These are phyloP conservation scores for Macrolepiota dolichaula DNA, from an alignment of 768 basidiomycete genomes.

Conservation along the genomic window DNA sequence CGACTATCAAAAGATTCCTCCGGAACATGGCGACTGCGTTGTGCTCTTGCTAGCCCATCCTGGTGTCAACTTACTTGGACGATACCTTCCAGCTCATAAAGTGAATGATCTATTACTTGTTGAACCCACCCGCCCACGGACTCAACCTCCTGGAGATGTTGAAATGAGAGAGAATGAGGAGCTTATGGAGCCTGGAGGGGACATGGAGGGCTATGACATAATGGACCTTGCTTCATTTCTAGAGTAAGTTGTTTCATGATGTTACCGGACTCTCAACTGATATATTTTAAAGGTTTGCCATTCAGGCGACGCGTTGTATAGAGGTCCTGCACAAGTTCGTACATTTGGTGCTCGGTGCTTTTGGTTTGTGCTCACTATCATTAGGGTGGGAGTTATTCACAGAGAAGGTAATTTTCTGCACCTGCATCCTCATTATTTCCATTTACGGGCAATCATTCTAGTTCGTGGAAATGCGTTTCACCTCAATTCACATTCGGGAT, in stretches of 20 bases:
- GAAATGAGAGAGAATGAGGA: conserved; percentile 44
- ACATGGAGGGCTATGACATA: conserved; percentile 59
- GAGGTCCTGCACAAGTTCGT: conserved; percentile 60
- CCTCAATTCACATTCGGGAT: conserved; percentile 64
- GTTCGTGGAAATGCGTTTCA: conserved; percentile 78
- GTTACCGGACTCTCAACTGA: neutral
- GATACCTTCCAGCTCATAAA: conserved; percentile 65
- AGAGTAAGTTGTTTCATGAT: conserved; percentile 41
- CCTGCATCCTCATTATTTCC: neutral
- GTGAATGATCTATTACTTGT: conserved; percentile 66
- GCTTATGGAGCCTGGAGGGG: conserved; percentile 44
- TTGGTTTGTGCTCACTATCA: conserved; percentile 10
- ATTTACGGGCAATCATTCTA: conserved; percentile 18
- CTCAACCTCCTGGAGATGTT: conserved; percentile 41
- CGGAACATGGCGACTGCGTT: conserved; percentile 60
- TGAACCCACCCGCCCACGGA: conserved; percentile 42
- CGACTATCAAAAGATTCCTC: conserved; percentile 66
- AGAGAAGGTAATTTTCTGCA: conserved; percentile 49
- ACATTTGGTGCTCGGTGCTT: neutral
- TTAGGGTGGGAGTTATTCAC: conserved; percentile 57
- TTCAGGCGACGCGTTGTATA: conserved; percentile 70
- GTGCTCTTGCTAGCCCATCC: conserved; percentile 72
- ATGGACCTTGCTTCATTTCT: conserved; percentile 79
- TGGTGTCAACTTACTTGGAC: conserved; percentile 63
- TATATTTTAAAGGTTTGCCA: conserved; percentile 53